phyloP scores from a whole-genome alignment of 306 rosid genomes.

The Datisca glomerata region DNA sequence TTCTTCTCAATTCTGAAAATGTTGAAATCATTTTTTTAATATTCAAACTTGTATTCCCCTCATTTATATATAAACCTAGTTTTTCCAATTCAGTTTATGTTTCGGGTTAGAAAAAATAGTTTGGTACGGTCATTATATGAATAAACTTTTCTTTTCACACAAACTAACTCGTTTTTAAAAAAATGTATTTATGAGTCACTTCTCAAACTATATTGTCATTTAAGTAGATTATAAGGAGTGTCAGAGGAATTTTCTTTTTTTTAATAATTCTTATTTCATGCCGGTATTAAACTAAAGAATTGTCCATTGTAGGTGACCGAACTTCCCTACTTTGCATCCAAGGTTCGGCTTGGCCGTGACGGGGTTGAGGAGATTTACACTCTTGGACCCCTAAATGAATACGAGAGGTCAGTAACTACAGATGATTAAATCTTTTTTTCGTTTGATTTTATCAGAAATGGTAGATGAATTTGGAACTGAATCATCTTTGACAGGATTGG shows the following conservation, averaged over 20 bases:
- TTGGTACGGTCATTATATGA: too few species aligned
- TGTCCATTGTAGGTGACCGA: slow-evolving; percentile 58
- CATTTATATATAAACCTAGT: too few species aligned
- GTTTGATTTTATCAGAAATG: too few species aligned
- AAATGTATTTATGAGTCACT: too few species aligned
- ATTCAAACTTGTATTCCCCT: too few species aligned
- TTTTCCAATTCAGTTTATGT: too few species aligned
- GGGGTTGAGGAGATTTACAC: slow-evolving; percentile 74
- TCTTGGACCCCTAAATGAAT: slow-evolving; percentile 74
- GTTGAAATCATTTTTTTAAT: too few species aligned
- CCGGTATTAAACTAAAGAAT: not conserved
- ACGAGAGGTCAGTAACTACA: slow-evolving; percentile 50
- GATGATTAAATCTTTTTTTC: not conserved
- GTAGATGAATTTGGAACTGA: not conserved
- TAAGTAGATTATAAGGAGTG: too few species aligned
- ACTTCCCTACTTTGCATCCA: slow-evolving; percentile 83
- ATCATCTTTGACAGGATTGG: slow-evolving; percentile 31
- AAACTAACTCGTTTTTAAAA: not conserved
- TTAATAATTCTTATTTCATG: not conserved
- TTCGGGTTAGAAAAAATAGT: not conserved
- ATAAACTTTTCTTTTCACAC: too few species aligned
- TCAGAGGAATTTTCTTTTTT: too few species aligned
- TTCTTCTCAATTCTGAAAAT: too few species aligned
- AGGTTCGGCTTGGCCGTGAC: slow-evolving; percentile 69
- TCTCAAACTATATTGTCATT: too few species aligned